A percentile compares a stretch with the other conserved stretches of the same genome.
These are phyloP conservation scores for Liriodendron chinense DNA, from an alignment of 164 flowering plant genomes.

Conservation along the genomic window DNA sequence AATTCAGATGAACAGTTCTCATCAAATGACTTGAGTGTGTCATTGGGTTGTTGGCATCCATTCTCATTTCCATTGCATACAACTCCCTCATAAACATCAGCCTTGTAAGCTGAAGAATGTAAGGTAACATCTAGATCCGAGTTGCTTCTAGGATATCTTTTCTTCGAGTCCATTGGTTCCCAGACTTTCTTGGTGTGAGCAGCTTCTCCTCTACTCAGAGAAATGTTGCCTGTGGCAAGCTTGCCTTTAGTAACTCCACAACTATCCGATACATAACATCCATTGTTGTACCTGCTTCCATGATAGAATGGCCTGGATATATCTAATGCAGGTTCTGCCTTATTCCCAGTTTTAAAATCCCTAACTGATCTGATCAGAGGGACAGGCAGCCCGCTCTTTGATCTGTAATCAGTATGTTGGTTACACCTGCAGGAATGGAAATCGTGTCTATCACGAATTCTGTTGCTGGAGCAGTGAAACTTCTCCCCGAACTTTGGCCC, in stretches of 20 bases:
- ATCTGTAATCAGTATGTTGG: conserved; percentile 42
- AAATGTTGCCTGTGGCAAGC: conserved; percentile 29
- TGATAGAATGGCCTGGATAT: conserved; percentile 46
- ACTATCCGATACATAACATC: conserved; percentile 41
- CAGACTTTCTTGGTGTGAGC: conserved; percentile 66
- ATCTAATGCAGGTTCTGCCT: conserved; percentile 51
- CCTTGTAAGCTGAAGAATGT: conserved; percentile 39
- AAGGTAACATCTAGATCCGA: conserved; percentile 65
- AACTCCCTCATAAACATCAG: conserved; percentile 23
- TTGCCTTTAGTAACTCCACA: conserved; percentile 54
- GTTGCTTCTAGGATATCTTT: conserved; percentile 56
- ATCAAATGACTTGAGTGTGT: conserved; percentile 16
- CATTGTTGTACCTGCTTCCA: conserved; percentile 43
- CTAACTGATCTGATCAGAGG: conserved; percentile 36
- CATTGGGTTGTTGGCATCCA: conserved; percentile 8
- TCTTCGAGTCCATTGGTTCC: conserved; percentile 78
- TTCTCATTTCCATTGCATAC: conserved; percentile 10
- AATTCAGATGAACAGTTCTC: conserved; percentile 6
- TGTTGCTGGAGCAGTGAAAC: conserved; percentile 43
- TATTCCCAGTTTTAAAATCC: conserved; percentile 41
- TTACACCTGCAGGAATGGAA: conserved; percentile 61
- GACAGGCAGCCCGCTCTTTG: conserved; percentile 26
- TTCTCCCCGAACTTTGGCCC: conserved; percentile 51
- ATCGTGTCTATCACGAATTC: conserved; percentile 55
- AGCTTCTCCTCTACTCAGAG: conserved; percentile 35